Conservation (phyloP, 345 rosid genomes). For the Eucalyptus curtisii region DNA sequence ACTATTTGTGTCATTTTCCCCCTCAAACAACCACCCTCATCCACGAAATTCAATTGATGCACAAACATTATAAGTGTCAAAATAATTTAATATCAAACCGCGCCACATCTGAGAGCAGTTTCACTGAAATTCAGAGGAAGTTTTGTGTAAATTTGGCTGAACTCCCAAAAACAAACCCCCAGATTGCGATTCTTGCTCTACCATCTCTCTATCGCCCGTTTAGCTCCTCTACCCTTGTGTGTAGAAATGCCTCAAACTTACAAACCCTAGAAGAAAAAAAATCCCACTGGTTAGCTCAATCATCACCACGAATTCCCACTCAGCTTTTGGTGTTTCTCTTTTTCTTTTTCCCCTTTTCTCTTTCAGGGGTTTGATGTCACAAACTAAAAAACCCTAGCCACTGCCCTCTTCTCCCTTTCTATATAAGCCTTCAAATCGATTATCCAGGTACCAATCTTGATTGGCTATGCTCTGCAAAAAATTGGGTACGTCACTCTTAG, state of each 20-base stretch:
- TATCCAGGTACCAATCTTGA: background rate
- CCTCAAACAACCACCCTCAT: too few species aligned
- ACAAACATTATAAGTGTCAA: too few species aligned
- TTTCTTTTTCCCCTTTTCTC: background rate
- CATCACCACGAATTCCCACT: background rate
- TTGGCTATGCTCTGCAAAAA: background rate
- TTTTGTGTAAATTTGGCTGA: too few species aligned
- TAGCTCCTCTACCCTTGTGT: background rate
- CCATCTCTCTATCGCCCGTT: background rate
- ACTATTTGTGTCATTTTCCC: too few species aligned
- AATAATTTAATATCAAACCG: too few species aligned
- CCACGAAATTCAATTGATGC: fast-evolving
- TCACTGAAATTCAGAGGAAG: too few species aligned
- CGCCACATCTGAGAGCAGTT: too few species aligned
- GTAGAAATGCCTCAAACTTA: background rate
- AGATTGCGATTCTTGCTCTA: too few species aligned
- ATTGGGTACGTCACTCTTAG: background rate
- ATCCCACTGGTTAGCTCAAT: fast-evolving
- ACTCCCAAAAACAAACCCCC: too few species aligned
- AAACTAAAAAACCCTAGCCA: background rate
- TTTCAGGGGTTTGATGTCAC: background rate
- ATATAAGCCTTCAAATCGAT: background rate
- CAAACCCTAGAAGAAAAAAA: background rate
- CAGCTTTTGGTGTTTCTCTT: background rate
- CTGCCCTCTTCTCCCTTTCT: background rate